Percentiles rank a stretch among this genome's conserved stretches.
Conservation (phyloP, 73 alveolate genomes). For the Blepharisma japonicum region DNA sequence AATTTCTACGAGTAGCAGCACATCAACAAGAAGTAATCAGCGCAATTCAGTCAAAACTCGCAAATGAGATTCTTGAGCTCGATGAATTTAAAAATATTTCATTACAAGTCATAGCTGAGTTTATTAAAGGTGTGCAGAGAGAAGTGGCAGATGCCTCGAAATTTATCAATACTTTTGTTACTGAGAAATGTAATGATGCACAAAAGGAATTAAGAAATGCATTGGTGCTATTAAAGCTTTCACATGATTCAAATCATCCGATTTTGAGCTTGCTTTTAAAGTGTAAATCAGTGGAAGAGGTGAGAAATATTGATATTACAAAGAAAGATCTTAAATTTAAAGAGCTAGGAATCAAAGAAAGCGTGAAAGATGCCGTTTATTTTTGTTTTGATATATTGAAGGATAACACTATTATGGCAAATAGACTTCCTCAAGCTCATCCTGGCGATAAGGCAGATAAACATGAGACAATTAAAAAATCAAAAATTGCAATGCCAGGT, state of each 20-base stretch:
- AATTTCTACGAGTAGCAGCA: too few species aligned
- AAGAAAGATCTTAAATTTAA: neutral
- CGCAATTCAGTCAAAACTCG: slow-evolving; percentile 19
- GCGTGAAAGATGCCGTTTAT: neutral
- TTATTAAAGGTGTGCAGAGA: neutral
- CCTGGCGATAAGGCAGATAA: too few species aligned
- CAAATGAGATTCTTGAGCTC: slow-evolving; percentile 14
- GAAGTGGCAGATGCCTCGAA: neutral
- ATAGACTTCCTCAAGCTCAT: too few species aligned
- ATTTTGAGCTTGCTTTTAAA: neutral
- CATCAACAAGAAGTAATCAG: too few species aligned
- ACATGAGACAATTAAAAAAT: too few species aligned
- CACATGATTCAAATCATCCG: neutral
- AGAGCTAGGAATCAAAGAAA: neutral
- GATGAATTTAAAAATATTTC: slow-evolving; percentile 13
- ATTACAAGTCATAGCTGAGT: neutral
- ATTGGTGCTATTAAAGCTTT: neutral
- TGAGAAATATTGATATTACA: neutral
- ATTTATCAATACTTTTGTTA: neutral
- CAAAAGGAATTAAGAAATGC: neutral
- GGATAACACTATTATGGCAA: too few species aligned
- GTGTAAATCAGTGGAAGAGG: slow-evolving; percentile 14
- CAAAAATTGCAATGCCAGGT: too few species aligned
- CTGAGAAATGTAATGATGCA: neutral
- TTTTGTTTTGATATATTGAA: neutral